phyloP scores from a whole-genome alignment of 1,284 basidiomycete species.

The Vanrija pseudolonga region DNA sequence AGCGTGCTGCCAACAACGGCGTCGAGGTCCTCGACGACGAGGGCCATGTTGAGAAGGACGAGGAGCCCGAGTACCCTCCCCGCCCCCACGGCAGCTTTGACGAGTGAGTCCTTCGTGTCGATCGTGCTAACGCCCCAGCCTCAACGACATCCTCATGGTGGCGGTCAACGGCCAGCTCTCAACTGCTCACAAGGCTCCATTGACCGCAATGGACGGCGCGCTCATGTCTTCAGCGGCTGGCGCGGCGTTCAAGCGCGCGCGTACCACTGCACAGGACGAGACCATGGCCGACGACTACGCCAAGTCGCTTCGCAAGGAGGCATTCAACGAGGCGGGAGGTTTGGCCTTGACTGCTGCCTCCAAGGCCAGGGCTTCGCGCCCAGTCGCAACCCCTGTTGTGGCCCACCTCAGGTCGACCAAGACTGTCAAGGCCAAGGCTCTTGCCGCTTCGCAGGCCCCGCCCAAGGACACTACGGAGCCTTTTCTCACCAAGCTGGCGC shows the following conservation, averaged over 20 bases:
- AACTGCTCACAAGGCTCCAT: not conserved
- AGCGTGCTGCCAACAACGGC: slow-evolving; percentile 5
- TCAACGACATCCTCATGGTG: slow-evolving; percentile 30
- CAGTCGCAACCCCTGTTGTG: too few species aligned
- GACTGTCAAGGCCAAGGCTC: not conserved
- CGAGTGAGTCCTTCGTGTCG: slow-evolving; percentile 8
- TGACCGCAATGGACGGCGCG: slow-evolving; percentile 22
- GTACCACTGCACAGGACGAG: slow-evolving; percentile 2
- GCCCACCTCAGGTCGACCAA: too few species aligned
- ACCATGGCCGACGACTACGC: not conserved
- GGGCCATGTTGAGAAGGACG: slow-evolving; percentile 12
- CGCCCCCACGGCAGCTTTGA: slow-evolving; percentile 35
- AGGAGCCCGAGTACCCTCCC: slow-evolving; percentile 20
- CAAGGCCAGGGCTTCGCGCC: not conserved
- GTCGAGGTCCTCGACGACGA: slow-evolving; percentile 22
- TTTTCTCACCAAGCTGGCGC: slow-evolving; percentile 7
- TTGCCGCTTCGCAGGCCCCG: not conserved
- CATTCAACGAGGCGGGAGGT: too few species aligned
- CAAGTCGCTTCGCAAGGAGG: not conserved
- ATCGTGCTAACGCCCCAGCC: not conserved
- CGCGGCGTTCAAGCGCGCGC: slow-evolving; percentile 12
- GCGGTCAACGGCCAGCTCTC: slow-evolving; percentile 27
- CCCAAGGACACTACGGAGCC: not conserved
- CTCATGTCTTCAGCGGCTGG: not conserved
- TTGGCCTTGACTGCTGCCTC: too few species aligned